Base-by-base conservation (phyloP, 202 grass and related monocot species). In the Zizania palustris region DNA sequence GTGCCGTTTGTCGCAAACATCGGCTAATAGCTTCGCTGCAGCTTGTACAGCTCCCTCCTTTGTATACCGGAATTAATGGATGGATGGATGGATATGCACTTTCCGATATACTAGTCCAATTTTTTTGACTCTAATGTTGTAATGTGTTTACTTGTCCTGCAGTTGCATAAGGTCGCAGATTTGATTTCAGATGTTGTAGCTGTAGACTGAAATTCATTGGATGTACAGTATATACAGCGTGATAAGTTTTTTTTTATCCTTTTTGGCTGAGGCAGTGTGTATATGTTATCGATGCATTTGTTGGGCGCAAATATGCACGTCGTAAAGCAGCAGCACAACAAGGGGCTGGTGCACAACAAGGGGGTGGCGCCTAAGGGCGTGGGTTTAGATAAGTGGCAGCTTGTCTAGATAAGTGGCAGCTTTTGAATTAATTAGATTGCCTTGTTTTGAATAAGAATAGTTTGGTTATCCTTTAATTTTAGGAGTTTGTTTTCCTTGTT, bases 1-100 rank as follows among this genome's bases (percentile, higher is more conserved):
- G 91, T 99, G 61, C 96, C 96, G 0, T 97, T 97, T 70, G 94
- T 94, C 61, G 82, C 82, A 19, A 93, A 88, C 69, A 71, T 97
- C 1, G 85, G 85, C 46, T 88, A 89, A 39, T 28, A 28, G 28
- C 28, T 28, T 28, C 28, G 28, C 28, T 28, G 49, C 34, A 40
- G 63, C n/a, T 16, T 85, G 63, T 70, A 45, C 28, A 79, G 33
- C 61, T 73, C 28, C 28, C 1, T 28, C 28, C 28, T 28, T 1
- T 28, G 28, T 28, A 28, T 28, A 28, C 28, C 28, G 28, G 28
- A 28, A 28, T 28, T 28, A 28, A 28, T 28, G 51, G n/a, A 18
- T 54, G 40, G 39, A 41, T 41, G 39, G 39, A 41, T 6, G 50
- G 18, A 72, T 1, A 40, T 12, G 28, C 51, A 39, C 16, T 8